phyloP scores from a whole-genome alignment of 139 green algal species.

The Astrephomene gubernaculifera region DNA sequence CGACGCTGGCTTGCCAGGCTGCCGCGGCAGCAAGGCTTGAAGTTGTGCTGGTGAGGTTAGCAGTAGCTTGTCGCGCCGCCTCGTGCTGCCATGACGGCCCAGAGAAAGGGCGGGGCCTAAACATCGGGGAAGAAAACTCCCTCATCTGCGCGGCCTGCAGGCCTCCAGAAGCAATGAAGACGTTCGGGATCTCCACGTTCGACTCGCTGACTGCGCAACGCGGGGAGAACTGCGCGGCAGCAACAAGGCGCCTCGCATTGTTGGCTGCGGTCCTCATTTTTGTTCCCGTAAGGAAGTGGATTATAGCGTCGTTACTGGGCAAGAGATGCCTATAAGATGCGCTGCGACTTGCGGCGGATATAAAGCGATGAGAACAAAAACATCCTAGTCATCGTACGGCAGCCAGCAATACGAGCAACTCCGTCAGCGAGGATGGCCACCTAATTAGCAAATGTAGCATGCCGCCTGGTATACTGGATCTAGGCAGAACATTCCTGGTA shows the following conservation, averaged over 20 bases:
- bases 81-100: constrained; percentile 2
- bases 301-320: neutral
- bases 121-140: constrained; percentile 17
- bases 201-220: neutral
- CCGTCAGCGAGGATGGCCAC: too few species aligned
- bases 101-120: neutral
- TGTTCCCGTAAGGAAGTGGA: neutral
- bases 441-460: too few species aligned
- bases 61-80: constrained; percentile 9
- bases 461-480: too few species aligned
- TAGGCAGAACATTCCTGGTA: too few species aligned
- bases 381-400: neutral
- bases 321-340: neutral
- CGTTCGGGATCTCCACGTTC: neutral
- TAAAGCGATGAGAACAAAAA: neutral
- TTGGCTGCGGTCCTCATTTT: constrained; percentile 11
- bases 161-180: neutral
- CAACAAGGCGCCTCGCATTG: neutral
- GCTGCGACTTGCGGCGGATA: constrained; percentile 11
- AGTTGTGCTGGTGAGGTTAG: neutral
- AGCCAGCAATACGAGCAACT: too few species aligned
- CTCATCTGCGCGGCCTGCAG: neutral
- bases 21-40: constrained; percentile 1
- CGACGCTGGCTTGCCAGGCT: constrained; percentile 22
- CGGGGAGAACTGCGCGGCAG: neutral